Percentiles rank a stretch among this genome's conserved stretches.
phyloP scores from a whole-genome alignment of 169 alveolate species.

The Cryptosporidium baileyi region DNA sequence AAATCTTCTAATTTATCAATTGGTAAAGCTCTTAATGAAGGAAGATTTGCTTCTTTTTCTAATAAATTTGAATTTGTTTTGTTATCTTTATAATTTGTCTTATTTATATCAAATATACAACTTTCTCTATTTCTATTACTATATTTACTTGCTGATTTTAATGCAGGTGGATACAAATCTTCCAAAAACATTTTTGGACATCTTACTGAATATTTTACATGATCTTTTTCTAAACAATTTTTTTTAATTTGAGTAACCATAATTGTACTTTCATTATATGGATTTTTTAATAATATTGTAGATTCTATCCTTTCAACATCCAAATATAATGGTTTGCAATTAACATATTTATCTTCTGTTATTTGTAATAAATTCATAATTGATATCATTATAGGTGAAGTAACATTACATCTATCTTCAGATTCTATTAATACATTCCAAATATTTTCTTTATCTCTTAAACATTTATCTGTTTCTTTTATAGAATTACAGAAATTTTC shows the following conservation, averaged over 20 bases:
- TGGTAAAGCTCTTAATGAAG: conserved; percentile 43
- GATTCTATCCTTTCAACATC: conserved; percentile 67
- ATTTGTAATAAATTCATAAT: conserved; percentile 56
- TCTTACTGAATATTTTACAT: conserved; percentile 46
- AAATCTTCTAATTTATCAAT: conserved; percentile 42
- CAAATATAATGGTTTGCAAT: conserved; percentile 55
- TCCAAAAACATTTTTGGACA: conserved; percentile 60
- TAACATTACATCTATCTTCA: conserved; percentile 19
- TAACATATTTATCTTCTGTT: conserved; percentile 59
- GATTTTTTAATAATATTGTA: conserved; percentile 36
- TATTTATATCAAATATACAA: conserved; percentile 11
- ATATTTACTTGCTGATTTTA: conserved; percentile 37
- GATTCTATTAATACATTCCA: conserved; percentile 34
- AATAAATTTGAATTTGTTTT: not conserved
- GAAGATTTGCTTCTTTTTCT: not conserved
- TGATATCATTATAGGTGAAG: conserved; percentile 27
- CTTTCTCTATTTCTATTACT: not conserved
- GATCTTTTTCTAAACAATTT: conserved; percentile 26
- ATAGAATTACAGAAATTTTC: conserved; percentile 54
- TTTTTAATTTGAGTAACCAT: conserved; percentile 35
- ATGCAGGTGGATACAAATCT: conserved; percentile 67
- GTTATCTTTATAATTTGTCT: not conserved
- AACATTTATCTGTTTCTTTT: conserved; percentile 19
- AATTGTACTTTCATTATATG: conserved; percentile 37
- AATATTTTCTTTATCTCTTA: conserved; percentile 26